Percentiles rank a stretch among this genome's conserved stretches.
These are phyloP conservation scores for Umbilicus rupestris DNA, from an alignment of 164 flowering plant species.

Conservation along the genomic window DNA sequence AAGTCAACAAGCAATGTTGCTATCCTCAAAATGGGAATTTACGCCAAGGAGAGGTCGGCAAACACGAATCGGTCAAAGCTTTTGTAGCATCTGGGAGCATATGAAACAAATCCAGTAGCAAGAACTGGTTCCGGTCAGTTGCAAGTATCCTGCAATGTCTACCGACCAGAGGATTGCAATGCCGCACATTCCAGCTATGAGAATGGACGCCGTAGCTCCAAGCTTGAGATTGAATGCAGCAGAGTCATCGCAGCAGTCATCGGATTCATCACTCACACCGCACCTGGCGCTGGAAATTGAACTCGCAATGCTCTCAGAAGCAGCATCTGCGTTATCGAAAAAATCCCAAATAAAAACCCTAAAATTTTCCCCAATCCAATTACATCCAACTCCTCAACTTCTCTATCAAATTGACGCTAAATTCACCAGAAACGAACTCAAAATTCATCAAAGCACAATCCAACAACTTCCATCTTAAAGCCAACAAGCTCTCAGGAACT, in stretches of 20 bases:
- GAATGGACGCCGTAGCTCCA: conserved; percentile 16
- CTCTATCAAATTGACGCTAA: too few species aligned
- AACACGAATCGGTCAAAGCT: conserved; percentile 19
- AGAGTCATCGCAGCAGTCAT: conserved; percentile 3
- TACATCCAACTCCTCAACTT: too few species aligned
- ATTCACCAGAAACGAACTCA: too few species aligned
- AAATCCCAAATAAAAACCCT: background rate
- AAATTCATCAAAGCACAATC: too few species aligned
- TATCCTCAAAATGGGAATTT: conserved; percentile 26
- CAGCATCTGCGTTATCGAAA: background rate
- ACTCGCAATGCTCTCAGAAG: background rate
- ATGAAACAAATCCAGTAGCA: conserved; percentile 32
- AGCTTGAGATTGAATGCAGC: conserved; percentile 16
- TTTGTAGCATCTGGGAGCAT: conserved; percentile 25
- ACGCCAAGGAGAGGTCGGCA: conserved; percentile 22
- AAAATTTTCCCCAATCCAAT: too few species aligned
- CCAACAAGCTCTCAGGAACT: too few species aligned
- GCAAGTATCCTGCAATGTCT: conserved; percentile 11
- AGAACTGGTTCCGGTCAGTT: conserved; percentile 22
- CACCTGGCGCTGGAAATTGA: background rate
- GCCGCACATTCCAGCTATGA: conserved; percentile 22
- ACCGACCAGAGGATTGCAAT: conserved; percentile 22
- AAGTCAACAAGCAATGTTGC: conserved; percentile 27
- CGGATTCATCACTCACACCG: background rate
- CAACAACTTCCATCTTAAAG: too few species aligned